These are phyloP conservation scores for Tricholoma saponaceum DNA, from an alignment of 768 basidiomycete species.

Conservation along the genomic window DNA sequence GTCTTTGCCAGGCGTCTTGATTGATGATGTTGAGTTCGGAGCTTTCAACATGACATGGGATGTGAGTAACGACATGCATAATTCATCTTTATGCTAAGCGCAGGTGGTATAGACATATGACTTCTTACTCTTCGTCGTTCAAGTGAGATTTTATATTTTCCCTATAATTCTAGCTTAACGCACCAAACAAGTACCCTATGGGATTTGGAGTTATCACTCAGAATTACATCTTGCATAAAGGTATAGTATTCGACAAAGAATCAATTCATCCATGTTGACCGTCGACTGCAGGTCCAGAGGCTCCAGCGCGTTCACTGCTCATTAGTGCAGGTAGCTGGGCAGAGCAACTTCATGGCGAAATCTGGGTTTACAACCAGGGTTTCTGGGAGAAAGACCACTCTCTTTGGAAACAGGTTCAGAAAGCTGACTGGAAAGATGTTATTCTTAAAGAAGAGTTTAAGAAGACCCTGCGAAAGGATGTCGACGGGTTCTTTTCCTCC, in stretches of 20 bases:
- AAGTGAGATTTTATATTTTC: conserved; percentile 31
- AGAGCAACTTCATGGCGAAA: conserved; percentile 57
- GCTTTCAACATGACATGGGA: conserved; percentile 56
- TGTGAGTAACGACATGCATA: conserved; percentile 31
- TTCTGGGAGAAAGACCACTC: conserved; percentile 60
- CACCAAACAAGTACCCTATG: conserved; percentile 23
- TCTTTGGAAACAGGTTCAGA: conserved; percentile 61
- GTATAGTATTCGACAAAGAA: conserved; percentile 19
- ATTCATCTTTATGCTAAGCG: background rate
- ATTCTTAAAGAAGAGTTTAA: conserved; percentile 72
- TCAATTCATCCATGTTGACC: background rate
- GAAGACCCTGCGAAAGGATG: conserved; percentile 61
- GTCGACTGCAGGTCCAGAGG: conserved; percentile 36
- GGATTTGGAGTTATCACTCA: conserved; percentile 25
- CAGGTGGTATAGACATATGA: conserved; percentile 40
- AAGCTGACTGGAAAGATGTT: conserved; percentile 71
- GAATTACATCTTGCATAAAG: conserved; percentile 59
- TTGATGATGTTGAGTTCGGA: conserved; percentile 49
- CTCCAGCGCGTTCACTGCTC: conserved; percentile 46
- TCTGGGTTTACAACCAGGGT: conserved; percentile 75
- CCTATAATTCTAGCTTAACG: background rate
- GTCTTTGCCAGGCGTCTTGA: conserved; percentile 46
- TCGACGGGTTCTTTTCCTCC: conserved; percentile 77
- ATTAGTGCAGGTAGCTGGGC: conserved; percentile 48
- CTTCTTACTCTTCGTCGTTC: conserved; percentile 49